Evolutionary conservation across 2,329 filamentous ascomycete genomes (phyloP), one percentile per base, ranked within the genome.

Genomic region (Diaporthe australafricana): DNA sequence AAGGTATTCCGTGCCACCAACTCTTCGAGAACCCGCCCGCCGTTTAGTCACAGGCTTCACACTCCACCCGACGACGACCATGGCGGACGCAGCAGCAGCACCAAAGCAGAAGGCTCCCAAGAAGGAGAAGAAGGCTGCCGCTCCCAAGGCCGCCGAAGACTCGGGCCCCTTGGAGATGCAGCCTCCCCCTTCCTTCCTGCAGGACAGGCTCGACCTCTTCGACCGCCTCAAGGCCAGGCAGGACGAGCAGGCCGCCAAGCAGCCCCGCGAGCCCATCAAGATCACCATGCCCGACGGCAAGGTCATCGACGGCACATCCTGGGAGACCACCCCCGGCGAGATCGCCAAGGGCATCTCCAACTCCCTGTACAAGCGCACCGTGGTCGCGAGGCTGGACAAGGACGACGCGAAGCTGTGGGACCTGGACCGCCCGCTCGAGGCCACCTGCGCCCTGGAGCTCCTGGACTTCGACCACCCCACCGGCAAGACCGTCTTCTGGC

Each of bases 401-500:
- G 87, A 90, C 78, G 79, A 82, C 70, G 83, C 87, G 71, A 88
- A 94, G 79, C 87, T 98, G 14, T 99, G 96, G 96, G 96, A 99
- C 84, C 85, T 99, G 75, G 94, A 96, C 79, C 88, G 96, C 69
- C 96, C 96, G 6, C 85, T 99, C 45, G 96, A 98, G 87, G 91
- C 90, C 83, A 94, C 92, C 85, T 96, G 94, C 85, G 93, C 90
- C 77, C 88, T 99, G 35, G 93, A 95, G 79, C 87, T 98, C 68
- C 87, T 98, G 75, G 91, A 93, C 75, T 99, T 98, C 85, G 92
- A 81, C 79, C 83, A 88, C 75, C 84, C 87, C 62, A 79, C 93
- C 84, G 96, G 94, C 78, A 95, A 96, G 85, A 94, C 94, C 81
- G 96, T 98, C 70, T 99, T 98, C 85, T 99, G 96, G 76, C 72